These are phyloP conservation scores for Daldinia sp. DNA, from an alignment of 2,329 filamentous ascomycete genomes.

Conservation along the genomic window DNA sequence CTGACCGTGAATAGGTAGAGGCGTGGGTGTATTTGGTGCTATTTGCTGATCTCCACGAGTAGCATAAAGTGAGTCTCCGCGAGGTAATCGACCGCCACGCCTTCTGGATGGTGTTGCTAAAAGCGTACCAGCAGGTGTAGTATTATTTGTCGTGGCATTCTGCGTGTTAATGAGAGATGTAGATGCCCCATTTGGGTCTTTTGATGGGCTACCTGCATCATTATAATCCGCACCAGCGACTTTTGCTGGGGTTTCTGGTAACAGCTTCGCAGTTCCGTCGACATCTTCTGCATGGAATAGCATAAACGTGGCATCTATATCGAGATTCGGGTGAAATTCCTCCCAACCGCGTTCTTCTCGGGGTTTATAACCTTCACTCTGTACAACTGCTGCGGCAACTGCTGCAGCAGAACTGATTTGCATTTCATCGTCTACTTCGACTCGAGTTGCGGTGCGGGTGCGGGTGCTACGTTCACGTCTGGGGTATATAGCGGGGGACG, in stretches of 20 bases:
- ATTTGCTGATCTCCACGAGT: conserved; percentile 59
- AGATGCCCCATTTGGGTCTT: conserved; percentile 59
- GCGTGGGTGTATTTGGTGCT: conserved; percentile 70
- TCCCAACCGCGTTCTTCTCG: conserved; percentile 97
- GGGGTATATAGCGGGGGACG: conserved; percentile 61
- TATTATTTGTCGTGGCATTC: conserved; percentile 54
- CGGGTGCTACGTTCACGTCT: conserved; percentile 70
- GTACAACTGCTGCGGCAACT: conserved; percentile 86
- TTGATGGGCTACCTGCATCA: conserved; percentile 61
- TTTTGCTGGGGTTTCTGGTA: conserved; percentile 54
- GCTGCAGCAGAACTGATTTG: conserved; percentile 90
- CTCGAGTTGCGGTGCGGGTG: conserved; percentile 64
- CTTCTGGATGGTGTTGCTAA: conserved; percentile 58
- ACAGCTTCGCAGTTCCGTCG: conserved; percentile 74
- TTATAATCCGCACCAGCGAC: conserved; percentile 54
- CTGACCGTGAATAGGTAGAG: conserved; percentile 81
- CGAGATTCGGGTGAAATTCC: conserved; percentile 95
- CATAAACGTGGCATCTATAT: conserved; percentile 84
- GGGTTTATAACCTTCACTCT: conserved; percentile 96
- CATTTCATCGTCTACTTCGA: conserved; percentile 68
- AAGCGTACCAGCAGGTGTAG: conserved; percentile 45
- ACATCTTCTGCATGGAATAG: conserved; percentile 87
- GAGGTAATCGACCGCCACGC: conserved; percentile 60
- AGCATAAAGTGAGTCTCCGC: conserved; percentile 68
- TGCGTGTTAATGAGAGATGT: conserved; percentile 58